A percentile compares a stretch with the other conserved stretches of the same genome.
Conservation (phyloP, 352 stramenopile species). For the Phytophthora pini region DNA sequence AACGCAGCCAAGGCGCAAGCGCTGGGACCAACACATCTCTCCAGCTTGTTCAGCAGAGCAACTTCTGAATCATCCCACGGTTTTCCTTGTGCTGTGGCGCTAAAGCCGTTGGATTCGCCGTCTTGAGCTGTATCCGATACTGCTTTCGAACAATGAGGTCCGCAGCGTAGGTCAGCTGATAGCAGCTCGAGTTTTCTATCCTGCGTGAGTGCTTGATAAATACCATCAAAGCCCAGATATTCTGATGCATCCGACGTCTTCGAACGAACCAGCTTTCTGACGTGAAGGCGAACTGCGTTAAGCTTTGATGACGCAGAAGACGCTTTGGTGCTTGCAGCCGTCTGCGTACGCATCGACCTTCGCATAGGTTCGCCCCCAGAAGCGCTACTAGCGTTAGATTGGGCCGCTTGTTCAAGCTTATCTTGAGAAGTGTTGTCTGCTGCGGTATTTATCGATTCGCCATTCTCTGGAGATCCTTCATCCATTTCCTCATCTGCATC, state of each 20-base stretch:
- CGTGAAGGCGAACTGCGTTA: slow-evolving; percentile 33
- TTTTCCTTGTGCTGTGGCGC: background rate
- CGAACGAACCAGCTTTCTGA: slow-evolving; percentile 44
- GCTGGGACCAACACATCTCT: slow-evolving; percentile 42
- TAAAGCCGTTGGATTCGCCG: background rate
- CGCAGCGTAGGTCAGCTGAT: slow-evolving; percentile 31
- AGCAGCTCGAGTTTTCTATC: slow-evolving; percentile 36
- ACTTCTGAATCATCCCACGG: slow-evolving; percentile 53
- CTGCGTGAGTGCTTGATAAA: slow-evolving; percentile 54
- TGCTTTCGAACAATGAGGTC: slow-evolving; percentile 32
- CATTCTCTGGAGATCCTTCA: slow-evolving; percentile 14
- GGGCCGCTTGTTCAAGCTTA: slow-evolving; percentile 1
- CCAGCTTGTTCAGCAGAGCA: slow-evolving; percentile 49
- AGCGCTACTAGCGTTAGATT: background rate
- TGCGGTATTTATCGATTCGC: slow-evolving; percentile 8
- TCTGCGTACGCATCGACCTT: slow-evolving; percentile 54
- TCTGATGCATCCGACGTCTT: slow-evolving; percentile 57
- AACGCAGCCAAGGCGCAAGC: slow-evolving; percentile 53
- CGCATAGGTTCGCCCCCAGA: slow-evolving; percentile 27
- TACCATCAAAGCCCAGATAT: slow-evolving; percentile 58
- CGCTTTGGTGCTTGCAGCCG: slow-evolving; percentile 62
- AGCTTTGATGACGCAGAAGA: slow-evolving; percentile 54
- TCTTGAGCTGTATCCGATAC: background rate
- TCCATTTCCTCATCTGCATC: slow-evolving; percentile 28
- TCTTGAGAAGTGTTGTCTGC: slow-evolving; percentile 4